These are phyloP conservation scores for Quercus mongolica DNA, from an alignment of 306 rosid genomes.

Conservation along the genomic window DNA sequence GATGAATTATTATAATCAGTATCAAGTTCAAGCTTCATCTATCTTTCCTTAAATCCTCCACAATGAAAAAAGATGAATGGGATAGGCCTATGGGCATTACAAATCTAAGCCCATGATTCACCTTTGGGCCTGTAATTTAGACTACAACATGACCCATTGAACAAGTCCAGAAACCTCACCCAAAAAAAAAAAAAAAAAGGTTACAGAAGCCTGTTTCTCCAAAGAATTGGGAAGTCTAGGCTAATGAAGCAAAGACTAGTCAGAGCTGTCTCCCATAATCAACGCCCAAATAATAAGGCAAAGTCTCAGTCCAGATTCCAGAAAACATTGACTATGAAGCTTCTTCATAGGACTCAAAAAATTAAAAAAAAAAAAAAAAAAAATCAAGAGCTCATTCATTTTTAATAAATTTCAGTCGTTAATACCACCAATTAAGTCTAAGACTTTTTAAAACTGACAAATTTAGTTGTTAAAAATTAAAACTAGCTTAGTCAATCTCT, in stretches of 20 bases:
- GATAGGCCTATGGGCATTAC: background rate
- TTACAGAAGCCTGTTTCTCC: background rate
- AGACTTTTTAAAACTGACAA: accelerated
- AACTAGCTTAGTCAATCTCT: no score
- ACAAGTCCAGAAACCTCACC: background rate
- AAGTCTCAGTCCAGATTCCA: no score
- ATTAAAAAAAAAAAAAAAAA: no score
- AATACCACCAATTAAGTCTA: accelerated
- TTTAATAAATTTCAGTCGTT: no score
- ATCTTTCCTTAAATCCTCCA: no score
- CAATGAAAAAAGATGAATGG: no score
- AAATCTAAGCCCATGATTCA: background rate
- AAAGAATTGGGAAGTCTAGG: background rate
- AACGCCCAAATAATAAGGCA: background rate
- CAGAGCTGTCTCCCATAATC: background rate
- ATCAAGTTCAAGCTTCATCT: no score
- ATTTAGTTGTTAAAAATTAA: no score
- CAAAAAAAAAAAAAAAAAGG: background rate
- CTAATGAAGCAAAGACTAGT: background rate
- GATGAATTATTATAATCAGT: no score
- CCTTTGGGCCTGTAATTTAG: background rate
- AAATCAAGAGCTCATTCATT: background rate
- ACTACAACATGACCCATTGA: background rate
- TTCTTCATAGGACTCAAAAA: no score
- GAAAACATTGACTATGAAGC: background rate